Evolutionary conservation across 306 rosid genomes (phyloP).

Genomic region (Rosa persica): DNA sequence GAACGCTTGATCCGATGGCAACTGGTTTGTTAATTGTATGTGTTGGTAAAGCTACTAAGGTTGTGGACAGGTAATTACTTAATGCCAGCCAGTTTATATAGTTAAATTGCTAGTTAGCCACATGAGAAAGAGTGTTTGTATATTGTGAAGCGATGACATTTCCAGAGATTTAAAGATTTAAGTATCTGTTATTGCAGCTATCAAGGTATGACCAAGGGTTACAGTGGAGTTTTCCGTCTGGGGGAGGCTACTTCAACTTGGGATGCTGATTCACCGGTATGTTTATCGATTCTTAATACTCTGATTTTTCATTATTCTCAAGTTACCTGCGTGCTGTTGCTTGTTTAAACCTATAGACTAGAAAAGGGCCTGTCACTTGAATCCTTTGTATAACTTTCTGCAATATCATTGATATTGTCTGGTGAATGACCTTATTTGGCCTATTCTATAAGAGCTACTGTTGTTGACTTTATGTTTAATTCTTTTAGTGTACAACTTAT

Average conservation of each 20-base stretch:
- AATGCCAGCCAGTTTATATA: conserved; percentile 17
- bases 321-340: neutral
- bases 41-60: conserved; percentile 92
- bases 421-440: neutral
- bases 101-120: conserved; percentile 3
- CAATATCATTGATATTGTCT: neutral
- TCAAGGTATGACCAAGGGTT: conserved; percentile 94
- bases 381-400: neutral
- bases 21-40: conserved; percentile 95
- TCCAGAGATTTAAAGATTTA: conserved; percentile 25
- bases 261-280: conserved; percentile 96
- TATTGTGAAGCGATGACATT: neutral
- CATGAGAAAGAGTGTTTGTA: neutral
- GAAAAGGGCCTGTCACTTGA: neutral
- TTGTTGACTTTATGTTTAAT: neutral
- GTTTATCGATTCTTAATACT: conserved; percentile 32
- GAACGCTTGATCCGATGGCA: conserved; percentile 99
- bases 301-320: neutral
- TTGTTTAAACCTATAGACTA: neutral
- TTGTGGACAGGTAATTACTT: conserved; percentile 65
- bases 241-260: conserved; percentile 99
- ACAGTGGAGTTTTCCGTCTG: conserved; percentile 89
- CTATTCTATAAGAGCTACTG: neutral
- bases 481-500: neutral
- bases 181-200: conserved; percentile 50